Conservation (phyloP, 208 protist genomes). For the Leptomonas seymouri region DNA sequence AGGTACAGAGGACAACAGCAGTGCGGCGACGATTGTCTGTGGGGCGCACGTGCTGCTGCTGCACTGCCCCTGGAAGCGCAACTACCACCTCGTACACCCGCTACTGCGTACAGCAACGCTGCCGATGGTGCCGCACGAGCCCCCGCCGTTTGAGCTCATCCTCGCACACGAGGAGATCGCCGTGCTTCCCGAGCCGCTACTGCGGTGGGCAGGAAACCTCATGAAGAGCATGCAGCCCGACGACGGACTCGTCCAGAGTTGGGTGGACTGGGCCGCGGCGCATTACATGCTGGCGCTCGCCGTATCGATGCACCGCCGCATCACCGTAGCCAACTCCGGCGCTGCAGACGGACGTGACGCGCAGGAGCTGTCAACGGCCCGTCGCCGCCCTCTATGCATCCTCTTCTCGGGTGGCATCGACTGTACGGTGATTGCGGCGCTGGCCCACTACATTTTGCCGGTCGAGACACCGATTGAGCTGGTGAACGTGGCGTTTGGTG, state of each 20-base stretch:
- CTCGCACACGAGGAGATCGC: constrained; percentile 36
- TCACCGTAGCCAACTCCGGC: constrained; percentile 48
- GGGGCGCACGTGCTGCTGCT: constrained; percentile 40
- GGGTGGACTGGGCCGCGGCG: constrained; percentile 50
- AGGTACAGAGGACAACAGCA: background rate
- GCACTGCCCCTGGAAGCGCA: constrained; percentile 52
- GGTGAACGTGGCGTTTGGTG: constrained; percentile 95
- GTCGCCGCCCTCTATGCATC: constrained; percentile 73
- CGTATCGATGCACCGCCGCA: constrained; percentile 64
- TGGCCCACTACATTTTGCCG: constrained; percentile 87
- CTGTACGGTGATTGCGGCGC: constrained; percentile 92
- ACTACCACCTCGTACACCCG: constrained; percentile 57
- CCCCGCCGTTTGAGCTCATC: constrained; percentile 31
- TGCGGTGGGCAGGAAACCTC: constrained; percentile 29
- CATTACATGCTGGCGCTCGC: constrained; percentile 79
- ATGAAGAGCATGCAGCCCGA: constrained; percentile 32
- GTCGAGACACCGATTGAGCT: constrained; percentile 91
- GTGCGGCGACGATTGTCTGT: background rate
- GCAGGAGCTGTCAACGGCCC: constrained; percentile 40
- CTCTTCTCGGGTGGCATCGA: constrained; percentile 96
- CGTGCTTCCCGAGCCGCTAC: constrained; percentile 34
- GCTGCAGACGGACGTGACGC: constrained; percentile 50
- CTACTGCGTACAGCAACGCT: constrained; percentile 32
- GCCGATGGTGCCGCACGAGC: constrained; percentile 27
- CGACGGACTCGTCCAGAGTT: constrained; percentile 31